These are phyloP conservation scores for Pleurotus citrinopileatus DNA, from an alignment of 768 basidiomycete genomes.

Conservation along the genomic window DNA sequence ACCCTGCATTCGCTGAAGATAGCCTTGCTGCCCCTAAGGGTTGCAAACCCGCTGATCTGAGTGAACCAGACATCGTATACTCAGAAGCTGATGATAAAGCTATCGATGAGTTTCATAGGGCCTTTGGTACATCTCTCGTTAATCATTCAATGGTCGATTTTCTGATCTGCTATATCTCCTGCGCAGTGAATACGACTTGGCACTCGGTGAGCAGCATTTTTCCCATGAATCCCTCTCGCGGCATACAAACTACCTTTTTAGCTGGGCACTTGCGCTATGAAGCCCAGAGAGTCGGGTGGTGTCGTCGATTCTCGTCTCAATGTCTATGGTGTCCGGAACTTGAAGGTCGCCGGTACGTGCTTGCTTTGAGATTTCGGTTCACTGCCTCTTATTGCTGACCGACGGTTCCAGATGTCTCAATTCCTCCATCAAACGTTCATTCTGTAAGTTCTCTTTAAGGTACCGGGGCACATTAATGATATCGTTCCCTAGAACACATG, in stretches of 20 bases:
- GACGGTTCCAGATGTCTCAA: conserved; percentile 22
- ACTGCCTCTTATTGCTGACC: not conserved
- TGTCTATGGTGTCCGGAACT: conserved; percentile 41
- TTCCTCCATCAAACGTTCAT: conserved; percentile 28
- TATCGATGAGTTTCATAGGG: conserved; percentile 36
- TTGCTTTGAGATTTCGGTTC: conserved; percentile 10
- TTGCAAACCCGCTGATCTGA: conserved; percentile 27
- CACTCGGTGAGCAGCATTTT: conserved; percentile 20
- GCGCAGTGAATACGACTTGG: conserved; percentile 20
- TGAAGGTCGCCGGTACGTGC: conserved; percentile 36
- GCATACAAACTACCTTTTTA: conserved; percentile 11
- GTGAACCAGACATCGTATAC: conserved; percentile 37
- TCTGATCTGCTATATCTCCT: not conserved
- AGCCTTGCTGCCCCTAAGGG: conserved; percentile 26
- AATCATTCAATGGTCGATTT: not conserved
- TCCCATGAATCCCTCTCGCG: not conserved
- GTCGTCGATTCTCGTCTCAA: conserved; percentile 44
- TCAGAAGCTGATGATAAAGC: conserved; percentile 37
- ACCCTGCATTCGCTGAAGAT: conserved; percentile 35
- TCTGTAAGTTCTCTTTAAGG: conserved; percentile 9
- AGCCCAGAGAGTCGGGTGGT: conserved; percentile 37
- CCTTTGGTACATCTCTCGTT: conserved; percentile 24
- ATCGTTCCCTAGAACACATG: conserved; percentile 27
- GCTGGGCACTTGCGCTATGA: conserved; percentile 55
- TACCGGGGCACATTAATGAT: not conserved